phyloP scores from a whole-genome alignment of 805 yeast species.

The Kazachstania psychrophila region DNA sequence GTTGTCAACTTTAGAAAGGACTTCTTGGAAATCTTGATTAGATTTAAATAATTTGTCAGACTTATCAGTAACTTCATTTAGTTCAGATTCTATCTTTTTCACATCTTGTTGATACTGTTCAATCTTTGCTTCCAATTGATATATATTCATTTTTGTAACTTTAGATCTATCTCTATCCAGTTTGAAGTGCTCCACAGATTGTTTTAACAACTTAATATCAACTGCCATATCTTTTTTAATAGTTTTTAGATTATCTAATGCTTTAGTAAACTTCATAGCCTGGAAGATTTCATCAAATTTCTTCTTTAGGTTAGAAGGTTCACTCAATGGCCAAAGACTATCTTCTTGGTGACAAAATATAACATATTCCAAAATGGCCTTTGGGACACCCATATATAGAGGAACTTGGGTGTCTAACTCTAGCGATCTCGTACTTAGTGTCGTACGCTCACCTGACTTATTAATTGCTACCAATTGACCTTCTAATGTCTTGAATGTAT shows the following conservation, averaged over 20 bases:
- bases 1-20: slow-evolving; percentile 53
- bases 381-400: slow-evolving; percentile 74
- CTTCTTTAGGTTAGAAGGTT: slow-evolving; percentile 80
- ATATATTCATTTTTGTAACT: slow-evolving; percentile 41
- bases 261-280: slow-evolving; percentile 87
- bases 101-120: slow-evolving; percentile 41
- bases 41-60: slow-evolving; percentile 59
- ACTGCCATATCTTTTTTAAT: slow-evolving; percentile 68
- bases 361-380: slow-evolving; percentile 81
- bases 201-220: slow-evolving; percentile 68
- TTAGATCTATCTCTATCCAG: slow-evolving; percentile 67
- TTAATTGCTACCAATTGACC: slow-evolving; percentile 67
- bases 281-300: slow-evolving; percentile 95
- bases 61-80: slow-evolving; percentile 46
- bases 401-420: slow-evolving; percentile 83
- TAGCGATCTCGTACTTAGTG: slow-evolving; percentile 70
- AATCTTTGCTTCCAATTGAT: slow-evolving; percentile 36
- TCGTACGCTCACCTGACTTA: slow-evolving; percentile 55
- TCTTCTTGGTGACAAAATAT: slow-evolving; percentile 98
- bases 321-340: slow-evolving; percentile 90
- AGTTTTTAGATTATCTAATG: slow-evolving; percentile 65
- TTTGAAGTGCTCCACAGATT: slow-evolving; percentile 67
- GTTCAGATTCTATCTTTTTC: slow-evolving; percentile 37
- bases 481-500: slow-evolving; percentile 84
- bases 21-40: slow-evolving; percentile 73